phyloP scores from a whole-genome alignment of 2,329 filamentous ascomycete species.

The Cordyceps farinosa region DNA sequence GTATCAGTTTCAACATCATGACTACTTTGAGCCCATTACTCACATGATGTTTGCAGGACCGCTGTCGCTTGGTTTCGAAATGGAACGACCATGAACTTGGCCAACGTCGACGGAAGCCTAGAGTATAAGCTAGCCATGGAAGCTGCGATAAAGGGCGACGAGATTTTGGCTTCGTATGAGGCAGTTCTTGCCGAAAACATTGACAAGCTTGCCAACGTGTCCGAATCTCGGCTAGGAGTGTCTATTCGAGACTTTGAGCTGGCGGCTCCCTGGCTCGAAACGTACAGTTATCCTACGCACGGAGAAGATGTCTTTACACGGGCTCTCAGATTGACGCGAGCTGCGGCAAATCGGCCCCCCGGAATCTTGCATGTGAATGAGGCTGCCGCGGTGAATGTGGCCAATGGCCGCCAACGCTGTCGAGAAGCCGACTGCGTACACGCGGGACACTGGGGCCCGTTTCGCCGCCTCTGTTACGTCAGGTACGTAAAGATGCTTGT shows the following conservation, averaged over 20 bases:
- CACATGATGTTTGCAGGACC: not conserved
- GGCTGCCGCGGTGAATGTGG: not conserved
- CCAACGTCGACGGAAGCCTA: not conserved
- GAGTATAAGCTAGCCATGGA: not conserved
- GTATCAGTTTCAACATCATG: not conserved
- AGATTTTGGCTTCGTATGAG: not conserved
- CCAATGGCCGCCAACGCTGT: not conserved
- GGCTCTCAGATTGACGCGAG: not conserved
- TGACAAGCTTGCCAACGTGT: not conserved
- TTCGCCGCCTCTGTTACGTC: not conserved
- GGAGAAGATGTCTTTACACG: not conserved
- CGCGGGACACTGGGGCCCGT: not conserved
- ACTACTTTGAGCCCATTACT: not conserved
- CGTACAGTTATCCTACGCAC: not conserved
- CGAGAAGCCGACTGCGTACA: not conserved
- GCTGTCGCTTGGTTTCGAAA: not conserved
- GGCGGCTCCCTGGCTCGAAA: not conserved
- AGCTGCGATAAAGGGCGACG: not conserved
- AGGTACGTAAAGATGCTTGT: not conserved
- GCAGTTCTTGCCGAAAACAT: not conserved
- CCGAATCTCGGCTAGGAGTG: not conserved
- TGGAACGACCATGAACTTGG: not conserved
- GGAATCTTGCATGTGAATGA: not conserved
- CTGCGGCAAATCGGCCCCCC: not conserved
- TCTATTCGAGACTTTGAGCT: not conserved